phyloP scores from a whole-genome alignment of 345 rosid species.

The Citrus maxima region DNA sequence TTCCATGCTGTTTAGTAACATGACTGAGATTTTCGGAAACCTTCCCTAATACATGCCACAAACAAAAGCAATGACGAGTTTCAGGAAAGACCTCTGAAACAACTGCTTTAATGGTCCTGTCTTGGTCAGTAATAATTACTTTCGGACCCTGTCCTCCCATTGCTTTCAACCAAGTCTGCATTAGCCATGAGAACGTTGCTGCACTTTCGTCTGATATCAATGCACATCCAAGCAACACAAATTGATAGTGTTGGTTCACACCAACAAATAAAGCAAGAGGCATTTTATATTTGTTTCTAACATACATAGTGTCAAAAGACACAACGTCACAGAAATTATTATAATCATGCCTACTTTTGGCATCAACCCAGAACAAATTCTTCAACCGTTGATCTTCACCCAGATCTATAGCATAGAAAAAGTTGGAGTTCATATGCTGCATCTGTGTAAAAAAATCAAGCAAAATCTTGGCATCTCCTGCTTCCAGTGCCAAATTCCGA shows the following conservation, averaged over 20 bases:
- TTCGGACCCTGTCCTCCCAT: conserved; percentile 56
- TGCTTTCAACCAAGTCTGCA: conserved; percentile 58
- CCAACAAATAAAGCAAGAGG: conserved; percentile 57
- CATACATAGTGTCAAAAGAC: conserved; percentile 46
- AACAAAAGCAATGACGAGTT: conserved; percentile 41
- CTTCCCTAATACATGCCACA: conserved; percentile 49
- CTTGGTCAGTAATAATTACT: conserved; percentile 45
- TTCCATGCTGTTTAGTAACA: conserved; percentile 39
- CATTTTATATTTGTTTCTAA: conserved; percentile 48
- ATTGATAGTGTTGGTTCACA: conserved; percentile 59
- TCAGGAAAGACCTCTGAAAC: conserved; percentile 44
- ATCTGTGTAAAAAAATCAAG: conserved; percentile 44
- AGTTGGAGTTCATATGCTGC: conserved; percentile 49
- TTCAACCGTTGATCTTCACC: conserved; percentile 51
- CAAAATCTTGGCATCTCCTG: conserved; percentile 38
- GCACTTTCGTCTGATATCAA: conserved; percentile 48
- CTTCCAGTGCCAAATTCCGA: conserved; percentile 36
- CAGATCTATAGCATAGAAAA: conserved; percentile 52
- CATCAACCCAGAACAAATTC: conserved; percentile 55
- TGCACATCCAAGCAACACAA: conserved; percentile 57
- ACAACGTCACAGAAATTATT: conserved; percentile 45
- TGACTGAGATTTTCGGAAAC: conserved; percentile 42
- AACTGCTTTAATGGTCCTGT: conserved; percentile 33
- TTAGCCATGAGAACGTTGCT: conserved; percentile 46
- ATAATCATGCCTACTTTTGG: conserved; percentile 58